Conservation (phyloP, 768 basidiomycete genomes). For the Lanmaoa rubissima region DNA sequence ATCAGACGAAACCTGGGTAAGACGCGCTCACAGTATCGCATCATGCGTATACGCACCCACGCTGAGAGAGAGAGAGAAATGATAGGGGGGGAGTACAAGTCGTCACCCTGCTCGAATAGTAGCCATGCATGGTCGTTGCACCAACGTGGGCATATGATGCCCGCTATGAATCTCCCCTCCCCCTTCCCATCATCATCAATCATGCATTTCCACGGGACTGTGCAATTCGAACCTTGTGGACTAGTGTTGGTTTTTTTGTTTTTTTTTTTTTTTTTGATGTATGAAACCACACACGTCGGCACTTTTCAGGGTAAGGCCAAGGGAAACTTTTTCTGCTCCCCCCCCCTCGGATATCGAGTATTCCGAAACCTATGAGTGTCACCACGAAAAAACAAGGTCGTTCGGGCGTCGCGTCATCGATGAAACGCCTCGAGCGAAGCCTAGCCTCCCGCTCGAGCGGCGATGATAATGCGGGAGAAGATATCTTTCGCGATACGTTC, state of each 20-base stretch:
- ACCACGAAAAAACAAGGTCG: not conserved
- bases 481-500: conserved; percentile 1
- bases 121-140: not conserved
- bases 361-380: not conserved
- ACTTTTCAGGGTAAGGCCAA: not conserved
- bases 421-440: conserved; percentile 3
- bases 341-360: not conserved
- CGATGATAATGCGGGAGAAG: not conserved
- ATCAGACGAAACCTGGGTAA: not conserved
- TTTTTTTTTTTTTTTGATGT: not conserved
- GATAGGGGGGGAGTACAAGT: not conserved
- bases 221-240: not conserved
- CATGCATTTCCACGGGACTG: not conserved
- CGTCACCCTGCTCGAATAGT: no score
- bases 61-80: not conserved
- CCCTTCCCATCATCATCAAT: not conserved
- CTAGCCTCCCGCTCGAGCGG: not conserved
- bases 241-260: no score
- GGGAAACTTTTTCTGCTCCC: not conserved
- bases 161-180: not conserved
- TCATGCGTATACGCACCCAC: not conserved
- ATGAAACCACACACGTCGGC: not conserved
- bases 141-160: not conserved
- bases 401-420: not conserved
- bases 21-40: not conserved